These are phyloP conservation scores for Lavandula angustifolia DNA, from an alignment of 257 asterid genomes.

Conservation along the genomic window DNA sequence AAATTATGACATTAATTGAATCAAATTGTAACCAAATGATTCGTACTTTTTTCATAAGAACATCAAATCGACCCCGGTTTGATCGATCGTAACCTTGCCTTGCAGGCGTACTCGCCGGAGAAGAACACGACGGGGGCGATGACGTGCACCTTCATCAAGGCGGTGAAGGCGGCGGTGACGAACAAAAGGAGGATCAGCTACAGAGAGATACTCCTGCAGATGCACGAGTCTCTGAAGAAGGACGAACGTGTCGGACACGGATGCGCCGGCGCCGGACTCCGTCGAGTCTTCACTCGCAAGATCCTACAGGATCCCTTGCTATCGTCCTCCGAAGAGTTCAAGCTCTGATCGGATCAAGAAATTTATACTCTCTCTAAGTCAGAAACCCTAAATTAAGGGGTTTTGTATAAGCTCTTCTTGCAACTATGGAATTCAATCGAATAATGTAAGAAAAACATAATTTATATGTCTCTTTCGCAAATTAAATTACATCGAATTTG, in stretches of 20 bases:
- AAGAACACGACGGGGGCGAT: conserved; percentile 61
- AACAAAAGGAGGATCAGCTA: conserved; percentile 44
- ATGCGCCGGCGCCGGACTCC: conserved; percentile 34
- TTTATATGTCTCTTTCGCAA: too few relatives aligned
- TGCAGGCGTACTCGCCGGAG: conserved; percentile 57
- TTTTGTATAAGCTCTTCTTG: too few relatives aligned
- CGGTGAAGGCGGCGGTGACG: conserved; percentile 39
- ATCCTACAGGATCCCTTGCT: conserved; percentile 70
- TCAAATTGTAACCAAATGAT: too few relatives aligned
- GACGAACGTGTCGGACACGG: conserved; percentile 34
- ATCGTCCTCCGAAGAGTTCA: conserved; percentile 57
- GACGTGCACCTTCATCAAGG: conserved; percentile 62
- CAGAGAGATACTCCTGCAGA: conserved; percentile 44
- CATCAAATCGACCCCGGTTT: neutral
- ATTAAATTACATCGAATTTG: too few relatives aligned
- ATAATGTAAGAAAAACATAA: neutral
- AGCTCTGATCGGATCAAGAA: conserved; percentile 33
- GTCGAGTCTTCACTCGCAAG: conserved; percentile 48
- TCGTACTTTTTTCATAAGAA: neutral
- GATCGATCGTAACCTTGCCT: neutral
- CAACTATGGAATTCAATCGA: neutral
- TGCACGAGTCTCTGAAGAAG: conserved; percentile 45
- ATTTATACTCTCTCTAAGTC: neutral
- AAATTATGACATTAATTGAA: too few relatives aligned
- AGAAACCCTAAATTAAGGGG: neutral